Evolutionary conservation across 2,329 filamentous ascomycete species (phyloP), one percentile per base, ranked within the genome.

Genomic region (Penicillium polonicum): DNA sequence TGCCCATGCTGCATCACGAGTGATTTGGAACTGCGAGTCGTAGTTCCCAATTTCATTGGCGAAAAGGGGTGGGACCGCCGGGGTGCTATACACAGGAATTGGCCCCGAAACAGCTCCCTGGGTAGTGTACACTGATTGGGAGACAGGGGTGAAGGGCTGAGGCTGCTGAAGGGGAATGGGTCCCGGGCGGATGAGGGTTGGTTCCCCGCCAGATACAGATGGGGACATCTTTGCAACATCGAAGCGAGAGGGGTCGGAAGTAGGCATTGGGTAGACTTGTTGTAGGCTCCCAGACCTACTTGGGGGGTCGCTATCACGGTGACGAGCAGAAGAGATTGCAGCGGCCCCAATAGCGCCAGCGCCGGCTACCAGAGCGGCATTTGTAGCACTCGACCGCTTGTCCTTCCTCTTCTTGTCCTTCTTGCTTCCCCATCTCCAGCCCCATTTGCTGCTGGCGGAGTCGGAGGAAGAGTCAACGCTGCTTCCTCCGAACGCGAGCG

Each of bases 111-210:
- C 31, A 7, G 35, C 69, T 13, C 72, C 70, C 59, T 80, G 78
- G 5, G 75, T 75, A 21, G 76, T 82, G 65, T 91, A 90, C 1
- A 92, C 82, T 19, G 84, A 83, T 60, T 84, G 83, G 38, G 87
- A 87, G 3, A 95, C 85, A 0, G 90, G 90, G 2, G 83, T 81
- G 58, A 90, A 83, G 2, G 92, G 92, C 65, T 92, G 88, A 2
- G 92, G 92, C 66, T 96, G 91, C 71, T 94, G 89, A n/a, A 97
- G 80, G 12, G 87, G 86, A 33, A 91, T 82, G 0, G 85, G 80
- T 6, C 79, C 84, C 5, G 87, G 83, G 42, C 84, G 80, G 41
- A 76, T 66, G 9, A 72, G 55, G 21, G 70, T 64, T 27, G 73
- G 68, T 52, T 73, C 65, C 6, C 46, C 52, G 29, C 55, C 60